Evolutionary conservation across 345 rosid species (phyloP), one percentile per base, ranked within the genome.

Genomic region (Jatropha curcas): DNA sequence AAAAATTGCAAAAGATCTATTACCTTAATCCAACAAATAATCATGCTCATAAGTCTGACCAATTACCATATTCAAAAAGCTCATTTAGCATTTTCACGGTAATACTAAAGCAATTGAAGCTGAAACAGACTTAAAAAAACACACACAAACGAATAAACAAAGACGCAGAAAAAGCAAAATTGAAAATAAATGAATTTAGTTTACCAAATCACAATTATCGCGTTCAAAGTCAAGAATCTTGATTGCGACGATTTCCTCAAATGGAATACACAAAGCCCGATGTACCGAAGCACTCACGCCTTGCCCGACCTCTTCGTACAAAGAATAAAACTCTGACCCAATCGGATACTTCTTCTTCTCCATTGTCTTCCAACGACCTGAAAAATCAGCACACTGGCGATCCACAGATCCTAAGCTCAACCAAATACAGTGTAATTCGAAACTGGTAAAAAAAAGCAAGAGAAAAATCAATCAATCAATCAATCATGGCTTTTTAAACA

Each of bases 161-260:
- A 45, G 5, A 48, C 20, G 17, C 5, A 19, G 7, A 48, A 13
- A 41, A 25, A 17, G 4, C 52, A 34, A 10, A 22, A 33, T 16
- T n/a, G 19, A 65, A 28, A n/a, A 22, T 4, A 43, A 41, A 51
- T 3, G 17, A 22, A 59, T 2, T 1, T 2, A 27, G n/a, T n/a
- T 17, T 80, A 93, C 98, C 92, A 94, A 86, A 79, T 94, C 98
- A 76, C 84, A 81, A 72, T 92, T 92, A 70, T 88, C 91, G 30
- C 98, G 95, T 78, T 94, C 98, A 51, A 94, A 94, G 77, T 94
- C 98, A 63, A 94, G 97, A 81, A 94, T 90, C 89, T 94, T 94
- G 78, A 94, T 87, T 35, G 98, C 97, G 58, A 94, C 96, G 67
- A 92, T 72, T 79, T 94, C 96, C 57, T 85, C 83, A 70, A 85